Evolutionary conservation across 768 basidiomycete species (phyloP).

Genomic region (Amanita phalloides): DNA sequence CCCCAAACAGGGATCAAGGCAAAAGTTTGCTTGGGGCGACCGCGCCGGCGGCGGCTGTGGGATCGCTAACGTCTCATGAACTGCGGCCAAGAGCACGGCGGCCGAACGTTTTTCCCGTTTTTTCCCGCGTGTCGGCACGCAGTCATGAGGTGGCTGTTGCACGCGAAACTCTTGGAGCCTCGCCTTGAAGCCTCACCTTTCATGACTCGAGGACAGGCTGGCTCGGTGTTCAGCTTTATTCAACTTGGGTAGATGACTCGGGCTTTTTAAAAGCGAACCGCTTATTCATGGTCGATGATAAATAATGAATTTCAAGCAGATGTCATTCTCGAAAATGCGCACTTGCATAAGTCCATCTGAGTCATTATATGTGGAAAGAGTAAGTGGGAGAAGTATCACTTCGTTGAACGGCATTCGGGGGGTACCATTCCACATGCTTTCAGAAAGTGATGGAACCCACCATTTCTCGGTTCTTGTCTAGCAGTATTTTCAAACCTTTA

Average conservation of each 20-base stretch:
- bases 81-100: not conserved
- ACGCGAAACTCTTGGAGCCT: not conserved
- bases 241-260: not conserved
- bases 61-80: not conserved
- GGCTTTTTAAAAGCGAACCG: not conserved
- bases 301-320: not conserved
- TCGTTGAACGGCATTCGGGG: no score
- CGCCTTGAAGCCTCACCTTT: not conserved
- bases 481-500: conserved; percentile 38
- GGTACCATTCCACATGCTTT: not conserved
- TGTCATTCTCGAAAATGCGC: not conserved
- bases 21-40: no score
- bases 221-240: not conserved
- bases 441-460: conserved; percentile 31
- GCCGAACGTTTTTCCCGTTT: not conserved
- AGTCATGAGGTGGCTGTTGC: not conserved
- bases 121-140: not conserved
- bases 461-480: conserved; percentile 45
- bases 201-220: not conserved
- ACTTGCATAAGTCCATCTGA: not conserved
- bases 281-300: not conserved
- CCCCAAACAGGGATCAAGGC: not conserved
- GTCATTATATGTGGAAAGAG: no score
- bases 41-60: no score
- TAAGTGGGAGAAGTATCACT: no score